A percentile compares a stretch with the other conserved stretches of the same genome.
These are phyloP conservation scores for Yamadazyma spencermartinsiae DNA, from an alignment of 1,139 yeast species.

Conservation along the genomic window DNA sequence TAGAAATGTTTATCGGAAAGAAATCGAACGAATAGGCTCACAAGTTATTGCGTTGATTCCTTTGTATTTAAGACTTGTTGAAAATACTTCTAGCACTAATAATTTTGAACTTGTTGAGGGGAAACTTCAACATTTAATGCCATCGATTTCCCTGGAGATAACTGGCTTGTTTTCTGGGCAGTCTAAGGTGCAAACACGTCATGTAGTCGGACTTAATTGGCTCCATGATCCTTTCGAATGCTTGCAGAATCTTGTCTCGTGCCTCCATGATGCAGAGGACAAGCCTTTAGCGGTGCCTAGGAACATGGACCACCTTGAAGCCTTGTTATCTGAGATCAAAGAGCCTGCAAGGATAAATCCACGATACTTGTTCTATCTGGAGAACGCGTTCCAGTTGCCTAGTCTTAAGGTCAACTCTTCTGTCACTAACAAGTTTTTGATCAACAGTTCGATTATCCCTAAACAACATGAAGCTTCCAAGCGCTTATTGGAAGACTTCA, in stretches of 20 bases:
- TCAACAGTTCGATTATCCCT: background rate
- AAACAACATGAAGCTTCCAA: background rate
- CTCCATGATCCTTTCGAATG: background rate
- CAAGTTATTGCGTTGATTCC: background rate
- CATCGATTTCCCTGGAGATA: background rate
- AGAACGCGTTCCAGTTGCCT: constrained; percentile 1
- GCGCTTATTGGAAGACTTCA: background rate
- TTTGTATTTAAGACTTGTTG: background rate
- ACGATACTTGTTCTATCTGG: background rate
- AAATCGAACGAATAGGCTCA: background rate
- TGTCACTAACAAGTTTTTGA: background rate
- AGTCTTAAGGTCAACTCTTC: background rate
- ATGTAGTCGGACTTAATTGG: constrained; percentile 1
- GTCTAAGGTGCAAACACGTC: background rate
- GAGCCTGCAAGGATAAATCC: background rate
- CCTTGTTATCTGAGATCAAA: background rate
- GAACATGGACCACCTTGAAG: background rate
- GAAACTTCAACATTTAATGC: background rate
- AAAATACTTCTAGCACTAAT: background rate
- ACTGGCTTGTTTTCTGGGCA: too few species aligned
- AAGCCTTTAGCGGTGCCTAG: background rate
- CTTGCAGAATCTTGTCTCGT: background rate
- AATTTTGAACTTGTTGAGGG: background rate
- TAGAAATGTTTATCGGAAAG: background rate
- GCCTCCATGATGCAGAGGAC: background rate